Evolutionary conservation across 805 yeast genomes (phyloP), one percentile per base, ranked within the genome.

Genomic region (Blastobotrys peoriensis): DNA sequence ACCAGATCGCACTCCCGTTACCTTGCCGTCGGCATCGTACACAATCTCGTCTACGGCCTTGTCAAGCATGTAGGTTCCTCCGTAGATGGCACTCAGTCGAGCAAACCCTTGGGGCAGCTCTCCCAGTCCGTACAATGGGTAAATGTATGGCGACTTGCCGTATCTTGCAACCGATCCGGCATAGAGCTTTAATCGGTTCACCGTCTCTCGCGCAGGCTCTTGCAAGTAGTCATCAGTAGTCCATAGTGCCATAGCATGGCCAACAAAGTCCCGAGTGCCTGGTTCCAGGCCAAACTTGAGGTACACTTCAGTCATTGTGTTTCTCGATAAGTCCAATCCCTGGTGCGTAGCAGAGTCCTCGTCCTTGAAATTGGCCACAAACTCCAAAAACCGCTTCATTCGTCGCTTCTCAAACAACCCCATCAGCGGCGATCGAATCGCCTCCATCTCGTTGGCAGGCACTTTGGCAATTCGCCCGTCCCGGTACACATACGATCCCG

Each of bases 21-120:
- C 87, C 60, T 79, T 83, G 16, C 82, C 86, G 10, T 76, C 82
- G 10, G 37, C 20, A 43, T 75, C 79, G 64, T 81, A 89, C 41
- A 85, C 72, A 16, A 89, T 75, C 67, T 91, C 95, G 49, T 93
- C 95, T 51, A 93, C 80, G 39, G 97, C 96, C 25, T 95, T 91
- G 63, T 88, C 96, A 61, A 93, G 77, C 98, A 93, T 93, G 63
- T 88, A 93, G 16, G 98, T 91, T 59, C 98, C 98, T 52, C 98
- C 98, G 61, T 93, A 88, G 54, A 93, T 91, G 20, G 98, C 98
- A 42, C 95, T 82, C 50, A 93, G 77, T 63, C 98, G 78, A 8
- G 98, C 97, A 70, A 93, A 93, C 5, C 97, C 98, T 69, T 93
- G 98, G n/a, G 98, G 98, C 48, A 93, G 74, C 66, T 93, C 98